Percentiles rank a stretch among this genome's conserved stretches.
phyloP scores from a whole-genome alignment of 768 basidiomycete species.

The Mycena galericulata region DNA sequence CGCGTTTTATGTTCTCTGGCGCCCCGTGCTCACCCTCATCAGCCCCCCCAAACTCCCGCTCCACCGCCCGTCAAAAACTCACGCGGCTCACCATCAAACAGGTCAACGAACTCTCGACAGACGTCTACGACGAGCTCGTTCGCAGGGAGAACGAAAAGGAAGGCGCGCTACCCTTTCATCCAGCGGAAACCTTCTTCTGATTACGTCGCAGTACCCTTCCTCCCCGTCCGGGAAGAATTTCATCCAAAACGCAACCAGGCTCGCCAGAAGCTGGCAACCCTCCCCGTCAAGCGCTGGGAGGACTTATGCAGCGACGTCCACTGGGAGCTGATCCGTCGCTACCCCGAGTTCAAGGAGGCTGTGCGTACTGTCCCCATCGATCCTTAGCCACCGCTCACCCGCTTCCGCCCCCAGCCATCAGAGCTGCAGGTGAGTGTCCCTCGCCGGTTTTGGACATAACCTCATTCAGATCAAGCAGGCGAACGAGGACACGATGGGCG shows the following conservation, averaged over 20 bases:
- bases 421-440: too few relatives aligned
- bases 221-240: slow-evolving; percentile 93
- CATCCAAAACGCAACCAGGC: slow-evolving; percentile 99
- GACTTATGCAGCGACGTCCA: slow-evolving; percentile 97
- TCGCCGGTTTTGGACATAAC: too few relatives aligned
- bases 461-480: too few relatives aligned
- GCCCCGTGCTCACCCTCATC: slow-evolving; percentile 13
- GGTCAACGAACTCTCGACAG: slow-evolving; percentile 97
- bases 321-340: slow-evolving; percentile 92
- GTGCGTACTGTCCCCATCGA: slow-evolving; percentile 54
- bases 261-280: slow-evolving; percentile 94
- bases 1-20: slow-evolving; percentile 35
- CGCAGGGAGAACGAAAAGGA: slow-evolving; percentile 83
- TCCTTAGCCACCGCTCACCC: slow-evolving; percentile 30
- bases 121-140: slow-evolving; percentile 96
- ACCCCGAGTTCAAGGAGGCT: slow-evolving; percentile 95
- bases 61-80: slow-evolving; percentile 89
- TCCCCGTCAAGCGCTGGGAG: slow-evolving; percentile 89
- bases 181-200: slow-evolving; percentile 32
- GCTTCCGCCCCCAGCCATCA: slow-evolving; percentile 38
- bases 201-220: slow-evolving; percentile 76
- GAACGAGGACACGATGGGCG: too few relatives aligned
- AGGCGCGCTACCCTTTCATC: slow-evolving; percentile 56
- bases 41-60: slow-evolving; percentile 85
- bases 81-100: slow-evolving; percentile 95